Base-by-base conservation (phyloP, 331 rosid genomes). In the Dryas integrifolia region DNA sequence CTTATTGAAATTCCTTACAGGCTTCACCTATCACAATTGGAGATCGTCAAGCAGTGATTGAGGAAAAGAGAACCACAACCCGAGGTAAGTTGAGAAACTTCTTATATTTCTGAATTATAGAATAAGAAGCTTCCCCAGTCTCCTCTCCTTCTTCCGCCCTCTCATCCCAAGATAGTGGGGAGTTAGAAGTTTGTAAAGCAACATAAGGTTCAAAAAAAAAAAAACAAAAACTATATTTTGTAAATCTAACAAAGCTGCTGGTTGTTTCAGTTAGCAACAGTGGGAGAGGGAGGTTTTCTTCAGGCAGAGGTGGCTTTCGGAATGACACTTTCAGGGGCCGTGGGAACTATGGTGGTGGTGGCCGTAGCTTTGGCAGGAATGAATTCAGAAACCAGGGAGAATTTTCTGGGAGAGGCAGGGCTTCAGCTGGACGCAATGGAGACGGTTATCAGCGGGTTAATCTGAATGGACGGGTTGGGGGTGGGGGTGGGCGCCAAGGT, bases 381-480 rank as follows among this genome's bases (percentile, higher is more conserved):
- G 99, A 95, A 59, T 89, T 80, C 86, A 88, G 92, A 85, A 89
- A 73, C 90, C 96, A 89, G 69, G 88, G 97, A n/a, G 98, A 91
- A 82, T 89, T 79, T 77, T 67, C 88, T 3, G 89, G 84, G 11
- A 87, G 97, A 67, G 81, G 89, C 2, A 85, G 86, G 66, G 89
- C 86, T 55, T 76, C 86, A 0, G 65, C 83, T 15, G 88, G 88
- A 65, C 89, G 69, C 53, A 79, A 18, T 7, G 88, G 79, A 67
- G 88, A 85, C 38, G 86, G 87, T 77, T 86, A 92, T 77, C 90
- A 85, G 81, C 85, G 86, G 70, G 55, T 63, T n/a, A 80, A 72
- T 78, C 92, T 82, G 67, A 87, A 83, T 65, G 97, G 96, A 50
- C 79, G 86, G 9, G 92, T 91, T 7, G 84, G 35, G 9, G 92